Conservation (phyloP, 1,284 basidiomycete species). For the Leccinum glutinopallens region DNA sequence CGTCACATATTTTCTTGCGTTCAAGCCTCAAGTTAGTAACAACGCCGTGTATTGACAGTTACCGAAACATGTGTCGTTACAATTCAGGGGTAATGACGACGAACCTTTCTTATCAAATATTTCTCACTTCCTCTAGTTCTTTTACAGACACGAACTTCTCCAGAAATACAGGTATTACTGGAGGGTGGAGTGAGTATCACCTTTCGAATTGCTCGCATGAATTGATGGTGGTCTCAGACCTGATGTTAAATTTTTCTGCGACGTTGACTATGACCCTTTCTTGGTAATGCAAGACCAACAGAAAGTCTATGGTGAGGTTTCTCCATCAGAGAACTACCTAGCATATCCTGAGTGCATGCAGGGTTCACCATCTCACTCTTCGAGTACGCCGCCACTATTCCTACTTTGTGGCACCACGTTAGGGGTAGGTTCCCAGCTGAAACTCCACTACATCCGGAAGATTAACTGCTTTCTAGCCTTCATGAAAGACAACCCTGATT, state of each 20-base stretch:
- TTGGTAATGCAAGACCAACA: slow-evolving; percentile 86
- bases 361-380: slow-evolving; percentile 86
- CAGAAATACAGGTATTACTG: slow-evolving; percentile 91
- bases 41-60: slow-evolving; percentile 42
- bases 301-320: slow-evolving; percentile 72
- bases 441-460: slow-evolving; percentile 1
- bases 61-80: slow-evolving; percentile 92
- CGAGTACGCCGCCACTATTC: slow-evolving; percentile 86
- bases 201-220: not conserved
- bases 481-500: slow-evolving; percentile 67
- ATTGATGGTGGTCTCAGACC: slow-evolving; percentile 50
- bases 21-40: slow-evolving; percentile 9
- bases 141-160: slow-evolving; percentile 81
- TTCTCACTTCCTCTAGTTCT: slow-evolving; percentile 59
- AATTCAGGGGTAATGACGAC: slow-evolving; percentile 78
- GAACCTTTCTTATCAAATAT: not conserved
- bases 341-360: slow-evolving; percentile 24
- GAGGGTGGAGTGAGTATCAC: slow-evolving; percentile 64
- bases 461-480: slow-evolving; percentile 57
- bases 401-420: slow-evolving; percentile 81
- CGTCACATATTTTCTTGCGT: slow-evolving; percentile 28
- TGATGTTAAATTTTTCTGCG: slow-evolving; percentile 84
- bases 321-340: not conserved
- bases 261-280: slow-evolving; percentile 88
- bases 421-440: slow-evolving; percentile 48